Evolutionary conservation across 1,139 yeast species (phyloP).

Genomic region (Debaryomycetaceae sp.): DNA sequence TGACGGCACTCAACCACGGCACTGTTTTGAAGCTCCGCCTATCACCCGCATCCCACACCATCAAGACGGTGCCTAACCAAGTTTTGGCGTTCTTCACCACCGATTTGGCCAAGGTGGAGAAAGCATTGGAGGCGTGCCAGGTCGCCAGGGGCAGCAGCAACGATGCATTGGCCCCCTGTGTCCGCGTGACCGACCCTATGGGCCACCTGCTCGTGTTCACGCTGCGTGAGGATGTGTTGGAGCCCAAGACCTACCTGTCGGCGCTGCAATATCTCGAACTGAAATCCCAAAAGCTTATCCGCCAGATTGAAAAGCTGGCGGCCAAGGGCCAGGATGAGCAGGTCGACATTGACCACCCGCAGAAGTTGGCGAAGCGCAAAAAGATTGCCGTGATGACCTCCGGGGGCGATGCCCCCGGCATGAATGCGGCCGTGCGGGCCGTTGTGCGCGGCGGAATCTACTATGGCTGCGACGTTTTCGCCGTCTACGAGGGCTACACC

Average conservation of each 20-base stretch:
- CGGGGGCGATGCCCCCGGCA: constrained; percentile 98
- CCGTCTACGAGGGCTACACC: constrained; percentile 90
- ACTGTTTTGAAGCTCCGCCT: constrained; percentile 56
- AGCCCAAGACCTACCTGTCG: constrained; percentile 22
- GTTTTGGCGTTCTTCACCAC: constrained; percentile 51
- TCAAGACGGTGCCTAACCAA: constrained; percentile 4
- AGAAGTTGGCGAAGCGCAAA: constrained; percentile 24
- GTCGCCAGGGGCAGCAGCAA: constrained; percentile 15
- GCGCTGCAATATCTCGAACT: constrained; percentile 25
- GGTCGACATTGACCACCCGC: background rate
- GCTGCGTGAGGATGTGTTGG: constrained; percentile 26
- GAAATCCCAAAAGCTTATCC: constrained; percentile 16
- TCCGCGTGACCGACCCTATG: constrained; percentile 48
- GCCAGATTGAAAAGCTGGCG: constrained; percentile 4
- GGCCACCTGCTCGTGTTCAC: constrained; percentile 51
- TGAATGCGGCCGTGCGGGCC: constrained; percentile 94
- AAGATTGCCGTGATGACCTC: constrained; percentile 94
- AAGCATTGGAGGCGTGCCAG: constrained; percentile 17
- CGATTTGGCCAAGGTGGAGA: constrained; percentile 34
- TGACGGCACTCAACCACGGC: constrained; percentile 24
- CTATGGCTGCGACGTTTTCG: constrained; percentile 91
- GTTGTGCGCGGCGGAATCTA: constrained; percentile 87
- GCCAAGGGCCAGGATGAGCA: background rate
- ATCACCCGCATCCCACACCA: constrained; percentile 23
- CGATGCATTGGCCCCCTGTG: constrained; percentile 13